phyloP scores from a whole-genome alignment of 2,329 filamentous ascomycete genomes.

The Penicillium sumatraense region DNA sequence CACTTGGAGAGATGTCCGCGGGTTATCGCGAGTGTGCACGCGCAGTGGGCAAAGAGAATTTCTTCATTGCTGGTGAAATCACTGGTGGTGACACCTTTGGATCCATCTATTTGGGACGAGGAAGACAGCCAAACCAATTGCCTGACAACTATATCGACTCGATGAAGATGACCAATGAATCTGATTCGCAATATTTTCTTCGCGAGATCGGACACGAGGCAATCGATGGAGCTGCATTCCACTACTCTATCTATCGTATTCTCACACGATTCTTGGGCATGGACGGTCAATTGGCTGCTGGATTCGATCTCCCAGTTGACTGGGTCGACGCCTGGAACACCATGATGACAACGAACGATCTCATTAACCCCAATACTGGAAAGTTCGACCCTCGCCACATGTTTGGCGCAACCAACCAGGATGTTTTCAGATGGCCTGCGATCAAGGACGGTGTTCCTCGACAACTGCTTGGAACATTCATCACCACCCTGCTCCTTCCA shows the following conservation, averaged over 20 bases:
- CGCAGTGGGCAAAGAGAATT: constrained; percentile 63
- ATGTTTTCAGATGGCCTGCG: constrained; percentile 68
- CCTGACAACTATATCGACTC: constrained; percentile 51
- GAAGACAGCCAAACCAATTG: constrained; percentile 59
- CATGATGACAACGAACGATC: constrained; percentile 62
- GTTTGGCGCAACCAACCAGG: constrained; percentile 68
- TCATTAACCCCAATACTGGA: constrained; percentile 64
- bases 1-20: constrained; percentile 62
- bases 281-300: constrained; percentile 59
- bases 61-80: constrained; percentile 68
- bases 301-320: constrained; percentile 58
- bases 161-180: constrained; percentile 53
- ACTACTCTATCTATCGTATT: constrained; percentile 65
- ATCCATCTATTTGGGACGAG: constrained; percentile 64
- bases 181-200: constrained; percentile 53
- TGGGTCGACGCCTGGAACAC: constrained; percentile 60
- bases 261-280: constrained; percentile 65
- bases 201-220: constrained; percentile 58
- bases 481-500: constrained; percentile 63
- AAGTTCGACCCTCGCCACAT: constrained; percentile 67
- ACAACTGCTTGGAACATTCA: constrained; percentile 61
- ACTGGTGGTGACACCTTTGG: constrained; percentile 66
- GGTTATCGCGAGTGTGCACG: constrained; percentile 62
- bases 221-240: constrained; percentile 66
- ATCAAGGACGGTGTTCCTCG: constrained; percentile 61